Conservation (phyloP, 805 yeast genomes). For the Candida takata region DNA sequence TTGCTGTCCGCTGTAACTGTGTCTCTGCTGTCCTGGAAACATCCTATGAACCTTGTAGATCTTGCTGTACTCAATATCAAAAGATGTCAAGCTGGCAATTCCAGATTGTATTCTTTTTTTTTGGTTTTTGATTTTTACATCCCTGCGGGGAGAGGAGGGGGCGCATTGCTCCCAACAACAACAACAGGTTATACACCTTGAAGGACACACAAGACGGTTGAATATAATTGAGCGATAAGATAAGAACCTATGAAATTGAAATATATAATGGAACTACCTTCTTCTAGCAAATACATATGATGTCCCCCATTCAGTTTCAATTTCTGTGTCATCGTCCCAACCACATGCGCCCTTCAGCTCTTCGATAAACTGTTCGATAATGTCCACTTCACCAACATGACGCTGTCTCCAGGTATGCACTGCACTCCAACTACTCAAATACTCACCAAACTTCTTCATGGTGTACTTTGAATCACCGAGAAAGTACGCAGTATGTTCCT, state of each 20-base stretch:
- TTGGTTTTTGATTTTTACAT: no score
- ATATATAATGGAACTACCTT: background rate
- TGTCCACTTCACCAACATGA: constrained; percentile 34
- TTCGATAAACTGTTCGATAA: constrained; percentile 40
- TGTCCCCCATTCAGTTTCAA: constrained; percentile 50
- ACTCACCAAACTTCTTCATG: constrained; percentile 40
- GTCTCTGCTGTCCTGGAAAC: constrained; percentile 15
- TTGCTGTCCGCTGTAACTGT: constrained; percentile 4
- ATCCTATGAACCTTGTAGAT: no score
- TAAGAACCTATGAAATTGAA: no score
- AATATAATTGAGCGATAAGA: no score
- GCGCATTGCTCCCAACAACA: no score
- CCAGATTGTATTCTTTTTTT: no score
- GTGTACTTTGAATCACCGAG: constrained; percentile 37
- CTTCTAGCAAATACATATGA: constrained; percentile 43
- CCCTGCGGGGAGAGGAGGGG: no score
- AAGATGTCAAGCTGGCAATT: no score
- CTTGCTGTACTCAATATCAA: no score
- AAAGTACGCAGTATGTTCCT: constrained; percentile 23
- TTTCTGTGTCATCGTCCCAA: constrained; percentile 37
- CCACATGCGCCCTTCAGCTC: constrained; percentile 37
- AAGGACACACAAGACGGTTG: no score
- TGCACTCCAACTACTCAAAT: constrained; percentile 61
- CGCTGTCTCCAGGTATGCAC: constrained; percentile 50
- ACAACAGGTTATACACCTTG: no score